Evolutionary conservation across 805 yeast genomes (phyloP), one percentile per base, ranked within the genome.

Genomic region (Candida nonsorbophila): DNA sequence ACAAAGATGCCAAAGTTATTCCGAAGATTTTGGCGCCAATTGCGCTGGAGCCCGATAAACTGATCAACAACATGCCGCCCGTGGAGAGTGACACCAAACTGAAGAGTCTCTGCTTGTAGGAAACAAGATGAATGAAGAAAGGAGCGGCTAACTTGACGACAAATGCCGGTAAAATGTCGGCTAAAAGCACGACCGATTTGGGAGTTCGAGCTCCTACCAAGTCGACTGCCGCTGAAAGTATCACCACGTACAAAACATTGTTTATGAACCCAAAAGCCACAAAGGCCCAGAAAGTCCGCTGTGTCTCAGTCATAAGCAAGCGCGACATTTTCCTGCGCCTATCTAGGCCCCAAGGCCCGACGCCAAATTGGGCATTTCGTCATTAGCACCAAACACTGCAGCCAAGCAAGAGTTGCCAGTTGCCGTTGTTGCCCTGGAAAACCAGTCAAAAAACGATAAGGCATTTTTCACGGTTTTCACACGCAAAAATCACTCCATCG

Each of bases 221-320:
- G 49, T 90, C 98, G 18, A 85, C 74, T 2, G 97, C 97, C 0
- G 97, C 95, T 0, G 94, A 78, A 9, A 90, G 62, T 22, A 90
- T 88, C 10, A 90, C 90, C 18, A 90, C 97, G 57, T 88, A 90
- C 1, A 90, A 71, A 7, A 90, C 80, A 51, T 90, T 90, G 56
- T 90, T 90, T 20, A 87, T 62, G 7, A 90, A 69, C 0, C 97
- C 98, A 53, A 88, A 85, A 1, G 79, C 46, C 77, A 90, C 80
- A 51, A 88, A 88, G 8, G 83, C 65, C 0, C 52, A 25, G 44
- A 73, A 78, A 5, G 64, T 32, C 5, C 29, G 29, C 17, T 28
- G 28, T 9, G 27, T 21, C 14, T 35, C 33, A 17, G 29, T 18
- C 8, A 36, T 7, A 24, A 8, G 11, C 7, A 24, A 14, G 6